phyloP scores from a whole-genome alignment of 1,139 yeast genomes.

The Scheffersomyces illinoinensis region DNA sequence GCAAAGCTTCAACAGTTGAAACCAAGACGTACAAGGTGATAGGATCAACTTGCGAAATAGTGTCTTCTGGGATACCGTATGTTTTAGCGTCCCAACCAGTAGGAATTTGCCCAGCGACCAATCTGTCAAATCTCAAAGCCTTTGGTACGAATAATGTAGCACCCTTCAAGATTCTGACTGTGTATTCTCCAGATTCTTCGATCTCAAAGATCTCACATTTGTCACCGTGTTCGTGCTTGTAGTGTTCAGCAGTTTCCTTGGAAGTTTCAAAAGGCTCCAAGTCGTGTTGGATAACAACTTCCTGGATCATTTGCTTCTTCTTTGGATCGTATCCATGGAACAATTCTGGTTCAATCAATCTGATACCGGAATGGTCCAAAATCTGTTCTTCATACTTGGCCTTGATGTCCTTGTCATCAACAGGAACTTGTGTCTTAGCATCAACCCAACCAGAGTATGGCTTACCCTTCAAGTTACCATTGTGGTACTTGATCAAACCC shows the following conservation, averaged over 20 bases:
- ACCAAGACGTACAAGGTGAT: conserved; percentile 91
- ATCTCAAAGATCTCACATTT: conserved; percentile 90
- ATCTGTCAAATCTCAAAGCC: conserved; percentile 91
- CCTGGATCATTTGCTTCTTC: conserved; percentile 90
- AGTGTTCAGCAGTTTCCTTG: conserved; percentile 92
- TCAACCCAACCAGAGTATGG: conserved; percentile 97
- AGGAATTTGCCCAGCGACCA: conserved; percentile 99
- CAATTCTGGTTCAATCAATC: conserved; percentile 93
- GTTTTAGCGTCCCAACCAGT: conserved; percentile 97
- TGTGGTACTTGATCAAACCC: conserved; percentile 94
- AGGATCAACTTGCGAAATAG: conserved; percentile 92
- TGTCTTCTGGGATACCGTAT: conserved; percentile 94
- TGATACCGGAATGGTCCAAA: conserved; percentile 92
- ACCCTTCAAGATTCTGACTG: conserved; percentile 89
- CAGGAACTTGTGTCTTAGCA: conserved; percentile 88
- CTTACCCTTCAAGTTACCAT: conserved; percentile 87
- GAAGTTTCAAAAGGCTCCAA: conserved; percentile 94
- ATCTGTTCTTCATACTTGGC: conserved; percentile 85
- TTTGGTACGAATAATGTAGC: conserved; percentile 90
- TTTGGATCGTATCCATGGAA: conserved; percentile 93
- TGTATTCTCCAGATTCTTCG: conserved; percentile 87
- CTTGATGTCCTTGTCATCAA: conserved; percentile 93
- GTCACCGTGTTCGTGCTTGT: conserved; percentile 91
- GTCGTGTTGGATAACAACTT: conserved; percentile 93
- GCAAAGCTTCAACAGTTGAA: conserved; percentile 90